Base-by-base conservation (phyloP, 352 stramenopile species). In the Phytophthora fragariaefolia region DNA sequence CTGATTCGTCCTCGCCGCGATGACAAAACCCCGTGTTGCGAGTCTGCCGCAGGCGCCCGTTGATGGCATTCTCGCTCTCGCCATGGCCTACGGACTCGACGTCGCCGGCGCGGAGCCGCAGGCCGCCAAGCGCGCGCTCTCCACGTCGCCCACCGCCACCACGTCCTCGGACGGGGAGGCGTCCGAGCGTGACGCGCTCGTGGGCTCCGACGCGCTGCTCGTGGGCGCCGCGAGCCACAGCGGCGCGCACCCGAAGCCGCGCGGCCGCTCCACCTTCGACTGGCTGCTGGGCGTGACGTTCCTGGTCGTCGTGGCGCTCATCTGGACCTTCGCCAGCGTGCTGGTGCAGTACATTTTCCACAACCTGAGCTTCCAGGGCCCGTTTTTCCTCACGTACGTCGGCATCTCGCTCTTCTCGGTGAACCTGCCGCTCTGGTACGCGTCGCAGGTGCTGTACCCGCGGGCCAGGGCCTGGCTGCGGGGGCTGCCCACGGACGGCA, bases 321-420 rank as follows among this genome's bases (percentile, higher is more conserved):
- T 95, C 52, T 95, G 87, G 87, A 91, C 87, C 47, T 90, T 91
- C 45, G 83, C 90, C 3, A 93, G 81, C 50, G 90, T 97, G 24
- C 62, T 97, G 24, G 81, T 96, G 61, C 91, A 97, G 76, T 95
- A 93, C 58, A 93, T 97, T 36, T 96, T 96, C 75, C 76, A 92
- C 30, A 82, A 96, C 51, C 66, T 97, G 58, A 85, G 76, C 59
- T 97, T 96, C 77, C 75, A 95, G 24, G 76, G 77, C 0, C 90
- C 91, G 32, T 96, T 97, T 73, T 93, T 96, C 61, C 77, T 97
- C 40, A 96, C 90, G 38, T 97, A 96, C 71, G 77, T 97, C 27
- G 86, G 85, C 49, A 97, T 90, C 59, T 85, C 83, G 47, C 80
- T 97, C 51, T 95, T 97, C 63, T 85, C 84, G 1, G 62, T 95